These are phyloP conservation scores for Alternaria sp. DNA, from an alignment of 2,329 filamentous ascomycete genomes.

Conservation along the genomic window DNA sequence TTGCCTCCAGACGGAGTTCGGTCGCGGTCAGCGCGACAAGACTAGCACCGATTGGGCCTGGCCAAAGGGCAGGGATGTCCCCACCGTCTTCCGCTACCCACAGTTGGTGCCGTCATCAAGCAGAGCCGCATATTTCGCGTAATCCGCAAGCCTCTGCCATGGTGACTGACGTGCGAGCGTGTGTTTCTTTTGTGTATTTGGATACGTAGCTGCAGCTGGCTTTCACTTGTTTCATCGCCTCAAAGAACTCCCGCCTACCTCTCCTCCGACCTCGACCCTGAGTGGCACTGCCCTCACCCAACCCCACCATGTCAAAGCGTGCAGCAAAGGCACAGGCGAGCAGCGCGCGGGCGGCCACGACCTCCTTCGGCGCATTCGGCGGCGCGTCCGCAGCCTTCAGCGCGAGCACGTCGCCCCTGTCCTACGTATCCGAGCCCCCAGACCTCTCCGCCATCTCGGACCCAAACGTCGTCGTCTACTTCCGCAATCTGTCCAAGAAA, in stretches of 20 bases:
- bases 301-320: conserved; percentile 63
- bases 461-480: conserved; percentile 82
- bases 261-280: neutral
- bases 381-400: conserved; percentile 54
- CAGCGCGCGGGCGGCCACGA: conserved; percentile 64
- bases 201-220: neutral
- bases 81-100: conserved; percentile 16
- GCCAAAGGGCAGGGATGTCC: conserved; percentile 13
- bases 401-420: conserved; percentile 68
- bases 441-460: conserved; percentile 80
- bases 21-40: conserved; percentile 3
- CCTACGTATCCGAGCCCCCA: conserved; percentile 85
- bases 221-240: neutral
- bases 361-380: conserved; percentile 49
- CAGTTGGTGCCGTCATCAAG: conserved; percentile 28
- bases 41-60: conserved; percentile 4
- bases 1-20: conserved; percentile 14
- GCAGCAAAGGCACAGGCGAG: conserved; percentile 68
- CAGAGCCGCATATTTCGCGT: conserved; percentile 22
- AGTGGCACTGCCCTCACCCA: neutral
- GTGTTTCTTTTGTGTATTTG: conserved; percentile 1
- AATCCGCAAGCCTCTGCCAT: neutral
- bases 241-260: neutral
- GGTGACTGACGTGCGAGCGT: neutral
- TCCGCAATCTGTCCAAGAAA: conserved; percentile 92